phyloP scores from a whole-genome alignment of 306 rosid species.

The Mimosa pudica region DNA sequence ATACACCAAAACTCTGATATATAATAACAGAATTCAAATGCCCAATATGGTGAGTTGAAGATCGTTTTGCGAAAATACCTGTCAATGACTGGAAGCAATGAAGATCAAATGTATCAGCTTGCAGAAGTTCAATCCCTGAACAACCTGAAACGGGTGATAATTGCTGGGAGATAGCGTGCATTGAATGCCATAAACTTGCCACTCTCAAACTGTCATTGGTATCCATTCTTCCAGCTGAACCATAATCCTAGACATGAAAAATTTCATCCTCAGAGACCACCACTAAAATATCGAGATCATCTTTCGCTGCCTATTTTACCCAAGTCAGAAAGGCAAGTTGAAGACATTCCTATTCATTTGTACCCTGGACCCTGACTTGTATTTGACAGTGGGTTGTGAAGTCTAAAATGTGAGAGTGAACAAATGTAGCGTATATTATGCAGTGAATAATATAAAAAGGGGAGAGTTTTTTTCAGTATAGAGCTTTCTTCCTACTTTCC shows the following conservation, averaged over 20 bases:
- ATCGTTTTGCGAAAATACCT: constrained; percentile 40
- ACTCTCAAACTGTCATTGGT: constrained; percentile 92
- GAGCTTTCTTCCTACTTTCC: neutral
- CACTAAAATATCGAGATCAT: constrained; percentile 4
- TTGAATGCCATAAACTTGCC: constrained; percentile 96
- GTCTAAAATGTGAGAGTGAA: neutral
- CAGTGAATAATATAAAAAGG: neutral
- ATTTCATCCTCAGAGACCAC: constrained; percentile 6
- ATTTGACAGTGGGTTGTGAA: neutral
- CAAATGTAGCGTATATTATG: neutral
- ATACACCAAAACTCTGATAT: neutral
- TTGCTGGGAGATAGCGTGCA: constrained; percentile 98
- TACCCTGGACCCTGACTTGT: neutral
- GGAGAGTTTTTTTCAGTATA: neutral
- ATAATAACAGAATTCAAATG: neutral
- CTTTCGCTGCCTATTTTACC: neutral
- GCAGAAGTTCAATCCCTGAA: constrained; percentile 83
- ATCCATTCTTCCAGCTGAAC: constrained; percentile 89
- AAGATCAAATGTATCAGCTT: constrained; percentile 93
- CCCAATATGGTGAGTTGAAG: neutral
- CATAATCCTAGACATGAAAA: constrained; percentile 61
- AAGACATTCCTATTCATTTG: neutral
- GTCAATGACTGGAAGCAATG: constrained; percentile 91
- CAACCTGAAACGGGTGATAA: constrained; percentile 78
- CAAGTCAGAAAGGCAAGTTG: constrained; percentile 1